Base-by-base conservation (phyloP, 106 monocot species). In the Platanthera zijinensis region DNA sequence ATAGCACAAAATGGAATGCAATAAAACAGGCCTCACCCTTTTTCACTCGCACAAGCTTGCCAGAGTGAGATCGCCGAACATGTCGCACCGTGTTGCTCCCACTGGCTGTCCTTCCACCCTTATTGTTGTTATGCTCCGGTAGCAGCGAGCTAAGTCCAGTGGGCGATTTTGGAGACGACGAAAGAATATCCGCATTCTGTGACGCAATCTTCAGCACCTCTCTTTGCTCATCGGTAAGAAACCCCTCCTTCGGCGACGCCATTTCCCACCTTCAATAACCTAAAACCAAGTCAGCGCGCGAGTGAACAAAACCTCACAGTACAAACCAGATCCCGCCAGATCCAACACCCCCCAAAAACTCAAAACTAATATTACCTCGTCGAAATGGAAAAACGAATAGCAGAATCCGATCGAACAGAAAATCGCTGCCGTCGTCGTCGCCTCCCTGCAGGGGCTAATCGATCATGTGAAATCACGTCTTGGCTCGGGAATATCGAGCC, bases 221-320 rank as follows among this genome's bases (percentile, higher is more conserved):
- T 77, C 91, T 77, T 84, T 91, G 91, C 80, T 86, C 82, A 3
- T 88, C 84, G 51, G 91, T 91, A 69, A 91, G 70, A 48, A 91
- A 91, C 57, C 91, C 91, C 13, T 91, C 83, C 85, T 80, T 88
- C 52, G 91, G 82, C 75, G 88, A 88, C 51, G 88, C 72, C 91
- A 91, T 91, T 72, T 10, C 68, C 70, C 51, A 5, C 22, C 45
- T 32, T 67, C 48, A n/a, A 67, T 17, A 72, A 12, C 50, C 69
- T 15, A 70, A 21, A 1, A 50, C 57, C 15, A 75, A 73, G 39
- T 49, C 11, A 45, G 28, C 57, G 18, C 50, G 32, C 51, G 18
- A 30, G 7, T 45, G 56, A 72, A 13, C 11, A 32, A 56, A 17
- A 18, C 9, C 25, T 28, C 13, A 39, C 7, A 75, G 15, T 4